Conservation (phyloP, 2,329 filamentous ascomycete genomes). For the Arthroderma uncinatum region DNA sequence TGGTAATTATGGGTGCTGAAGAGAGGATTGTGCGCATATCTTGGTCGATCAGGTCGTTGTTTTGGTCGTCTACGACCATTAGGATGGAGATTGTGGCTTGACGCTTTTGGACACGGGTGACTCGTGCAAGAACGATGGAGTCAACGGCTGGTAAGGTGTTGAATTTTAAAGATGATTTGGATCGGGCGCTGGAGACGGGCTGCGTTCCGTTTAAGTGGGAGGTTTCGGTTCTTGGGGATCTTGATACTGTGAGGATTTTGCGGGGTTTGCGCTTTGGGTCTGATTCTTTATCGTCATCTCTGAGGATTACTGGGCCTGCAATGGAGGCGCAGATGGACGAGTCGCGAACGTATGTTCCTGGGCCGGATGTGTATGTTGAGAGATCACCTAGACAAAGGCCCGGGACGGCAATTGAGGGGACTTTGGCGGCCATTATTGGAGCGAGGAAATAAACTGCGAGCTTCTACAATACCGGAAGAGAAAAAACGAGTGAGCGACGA, state of each 20-base stretch:
- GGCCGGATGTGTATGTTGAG: slow-evolving; percentile 57
- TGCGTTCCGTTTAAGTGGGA: background rate
- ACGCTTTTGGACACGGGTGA: slow-evolving; percentile 72
- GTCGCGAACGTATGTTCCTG: slow-evolving; percentile 73
- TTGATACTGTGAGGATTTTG: slow-evolving; percentile 20
- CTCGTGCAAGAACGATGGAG: slow-evolving; percentile 68
- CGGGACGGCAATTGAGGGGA: slow-evolving; percentile 55
- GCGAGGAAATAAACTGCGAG: background rate
- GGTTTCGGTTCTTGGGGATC: slow-evolving; percentile 19
- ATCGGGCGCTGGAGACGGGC: slow-evolving; percentile 17
- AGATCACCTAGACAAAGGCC: slow-evolving; percentile 66
- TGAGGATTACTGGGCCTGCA: slow-evolving; percentile 56
- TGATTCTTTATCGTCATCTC: slow-evolving; percentile 25
- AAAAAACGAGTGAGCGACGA: slow-evolving; percentile 13
- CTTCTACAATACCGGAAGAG: slow-evolving; percentile 8
- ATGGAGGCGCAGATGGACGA: slow-evolving; percentile 71
- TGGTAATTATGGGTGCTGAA: slow-evolving; percentile 18
- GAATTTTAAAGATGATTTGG: slow-evolving; percentile 26
- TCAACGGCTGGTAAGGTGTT: slow-evolving; percentile 73
- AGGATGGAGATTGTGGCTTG: slow-evolving; percentile 81
- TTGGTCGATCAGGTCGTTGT: slow-evolving; percentile 17
- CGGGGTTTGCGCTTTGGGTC: slow-evolving; percentile 15
- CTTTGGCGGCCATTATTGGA: slow-evolving; percentile 7
- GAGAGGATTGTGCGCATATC: slow-evolving; percentile 28
- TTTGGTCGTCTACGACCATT: slow-evolving; percentile 53